These are phyloP conservation scores for Globisporangium paddicum DNA, from an alignment of 352 stramenopile genomes.

Conservation along the genomic window DNA sequence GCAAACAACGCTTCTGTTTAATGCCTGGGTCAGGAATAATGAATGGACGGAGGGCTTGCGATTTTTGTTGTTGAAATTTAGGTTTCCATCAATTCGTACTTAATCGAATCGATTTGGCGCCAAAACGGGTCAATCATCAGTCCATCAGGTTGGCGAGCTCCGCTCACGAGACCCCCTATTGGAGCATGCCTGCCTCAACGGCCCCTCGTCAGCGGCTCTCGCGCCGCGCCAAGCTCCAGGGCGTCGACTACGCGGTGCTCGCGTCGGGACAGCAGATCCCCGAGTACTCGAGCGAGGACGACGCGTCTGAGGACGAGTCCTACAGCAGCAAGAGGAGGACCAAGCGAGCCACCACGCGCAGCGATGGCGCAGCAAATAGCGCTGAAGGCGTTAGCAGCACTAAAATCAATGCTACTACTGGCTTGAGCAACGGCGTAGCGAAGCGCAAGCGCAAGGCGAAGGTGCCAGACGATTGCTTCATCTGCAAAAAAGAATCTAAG, in stretches of 20 bases:
- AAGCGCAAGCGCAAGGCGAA: slow-evolving; percentile 29
- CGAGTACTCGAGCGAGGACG: slow-evolving; percentile 70
- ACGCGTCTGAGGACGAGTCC: slow-evolving; percentile 41
- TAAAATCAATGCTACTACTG: not conserved
- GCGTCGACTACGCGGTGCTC: slow-evolving; percentile 80
- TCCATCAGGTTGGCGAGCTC: not conserved
- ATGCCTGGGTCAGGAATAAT: too few relatives aligned
- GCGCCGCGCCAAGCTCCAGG: slow-evolving; percentile 67
- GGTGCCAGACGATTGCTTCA: slow-evolving; percentile 41
- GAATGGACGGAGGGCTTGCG: too few relatives aligned
- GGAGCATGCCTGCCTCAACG: not conserved
- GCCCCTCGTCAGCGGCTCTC: slow-evolving; percentile 25
- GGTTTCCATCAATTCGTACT: not conserved
- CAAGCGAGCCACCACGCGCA: slow-evolving; percentile 4
- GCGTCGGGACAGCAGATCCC: slow-evolving; percentile 71
- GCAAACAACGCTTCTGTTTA: too few relatives aligned
- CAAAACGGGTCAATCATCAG: not conserved
- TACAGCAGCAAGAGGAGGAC: slow-evolving; percentile 16
- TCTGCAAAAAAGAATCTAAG: slow-evolving; percentile 42
- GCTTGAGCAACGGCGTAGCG: not conserved
- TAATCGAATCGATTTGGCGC: not conserved
- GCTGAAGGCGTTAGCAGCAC: not conserved
- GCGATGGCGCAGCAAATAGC: not conserved
- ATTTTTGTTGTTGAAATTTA: too few relatives aligned
- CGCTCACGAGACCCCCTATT: not conserved